Conservation (phyloP, 2,329 filamentous ascomycete genomes). For the Apiospora hydei region DNA sequence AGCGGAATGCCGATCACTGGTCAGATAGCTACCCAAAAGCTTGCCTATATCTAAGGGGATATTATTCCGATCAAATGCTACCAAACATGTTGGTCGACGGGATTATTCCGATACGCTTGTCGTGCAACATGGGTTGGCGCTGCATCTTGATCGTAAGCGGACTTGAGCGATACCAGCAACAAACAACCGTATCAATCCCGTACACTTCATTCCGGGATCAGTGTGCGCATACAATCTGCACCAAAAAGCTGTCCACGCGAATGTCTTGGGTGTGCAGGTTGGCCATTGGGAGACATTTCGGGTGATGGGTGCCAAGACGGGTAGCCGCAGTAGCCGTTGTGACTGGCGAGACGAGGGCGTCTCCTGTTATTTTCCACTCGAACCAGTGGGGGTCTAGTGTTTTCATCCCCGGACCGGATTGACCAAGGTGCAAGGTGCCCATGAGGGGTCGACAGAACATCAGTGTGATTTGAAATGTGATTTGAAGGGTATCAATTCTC, state of each 20-base stretch:
- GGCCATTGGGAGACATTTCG: not conserved
- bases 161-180: not conserved
- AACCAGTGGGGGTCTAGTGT: not conserved
- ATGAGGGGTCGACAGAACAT: not conserved
- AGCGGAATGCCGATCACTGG: too few relatives aligned
- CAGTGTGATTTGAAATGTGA: not conserved
- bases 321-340: not conserved
- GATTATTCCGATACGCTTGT: too few relatives aligned
- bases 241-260: too few relatives aligned
- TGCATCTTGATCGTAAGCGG: too few relatives aligned
- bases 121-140: too few relatives aligned
- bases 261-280: not conserved
- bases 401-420: not conserved
- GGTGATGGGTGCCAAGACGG: not conserved
- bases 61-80: too few relatives aligned
- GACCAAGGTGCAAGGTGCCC: not conserved
- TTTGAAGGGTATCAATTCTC: not conserved
- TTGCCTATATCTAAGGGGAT: too few relatives aligned
- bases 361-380: not conserved
- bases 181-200: too few relatives aligned
- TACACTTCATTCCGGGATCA: not conserved
- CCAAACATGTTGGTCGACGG: too few relatives aligned
- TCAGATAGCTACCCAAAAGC: too few relatives aligned
- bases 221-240: not conserved
- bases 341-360: too few relatives aligned